These are phyloP conservation scores for Exophiala dermatitidis DNA, from an alignment of 2,329 filamentous ascomycete species.

Conservation along the genomic window DNA sequence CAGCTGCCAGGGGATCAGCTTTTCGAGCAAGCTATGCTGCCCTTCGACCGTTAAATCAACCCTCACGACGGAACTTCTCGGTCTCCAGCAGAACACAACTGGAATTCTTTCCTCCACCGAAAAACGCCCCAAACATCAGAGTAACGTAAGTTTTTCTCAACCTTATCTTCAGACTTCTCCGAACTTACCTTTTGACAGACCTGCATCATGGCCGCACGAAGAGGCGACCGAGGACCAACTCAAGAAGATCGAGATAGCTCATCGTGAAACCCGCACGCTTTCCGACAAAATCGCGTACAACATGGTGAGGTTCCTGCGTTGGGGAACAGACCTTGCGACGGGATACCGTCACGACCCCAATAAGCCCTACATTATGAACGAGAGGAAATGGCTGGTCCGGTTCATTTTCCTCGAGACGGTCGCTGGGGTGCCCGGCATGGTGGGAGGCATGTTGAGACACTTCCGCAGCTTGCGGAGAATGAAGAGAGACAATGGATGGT, in stretches of 20 bases:
- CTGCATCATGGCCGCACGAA: conserved; percentile 27
- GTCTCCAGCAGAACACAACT: conserved; percentile 33
- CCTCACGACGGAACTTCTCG: conserved; percentile 32
- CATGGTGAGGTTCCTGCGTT: conserved; percentile 68
- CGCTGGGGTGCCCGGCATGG: conserved; percentile 93
- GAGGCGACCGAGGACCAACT: conserved; percentile 71
- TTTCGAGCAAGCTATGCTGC: conserved; percentile 25
- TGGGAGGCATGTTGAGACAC: conserved; percentile 88
- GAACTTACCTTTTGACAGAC: conserved; percentile 32
- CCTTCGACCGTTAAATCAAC: conserved; percentile 14
- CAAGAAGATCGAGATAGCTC: conserved; percentile 63
- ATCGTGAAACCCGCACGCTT: conserved; percentile 63
- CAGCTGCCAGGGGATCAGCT: conserved; percentile 22
- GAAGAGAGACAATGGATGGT: conserved; percentile 88
- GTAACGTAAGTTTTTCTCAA: conserved; percentile 15
- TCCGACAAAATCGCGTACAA: conserved; percentile 74
- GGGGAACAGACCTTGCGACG: conserved; percentile 72
- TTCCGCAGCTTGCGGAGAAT: conserved; percentile 74
- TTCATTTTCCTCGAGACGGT: conserved; percentile 94
- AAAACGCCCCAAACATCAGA: conserved; percentile 45
- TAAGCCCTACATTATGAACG: conserved; percentile 63
- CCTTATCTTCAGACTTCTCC: conserved; percentile 1
- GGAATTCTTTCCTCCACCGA: conserved; percentile 52
- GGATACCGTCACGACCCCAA: conserved; percentile 66
- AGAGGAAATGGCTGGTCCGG: conserved; percentile 80